Evolutionary conservation across 2,329 filamentous ascomycete species (phyloP), one percentile per base, ranked within the genome.

Genomic region (Penicillium sp.): DNA sequence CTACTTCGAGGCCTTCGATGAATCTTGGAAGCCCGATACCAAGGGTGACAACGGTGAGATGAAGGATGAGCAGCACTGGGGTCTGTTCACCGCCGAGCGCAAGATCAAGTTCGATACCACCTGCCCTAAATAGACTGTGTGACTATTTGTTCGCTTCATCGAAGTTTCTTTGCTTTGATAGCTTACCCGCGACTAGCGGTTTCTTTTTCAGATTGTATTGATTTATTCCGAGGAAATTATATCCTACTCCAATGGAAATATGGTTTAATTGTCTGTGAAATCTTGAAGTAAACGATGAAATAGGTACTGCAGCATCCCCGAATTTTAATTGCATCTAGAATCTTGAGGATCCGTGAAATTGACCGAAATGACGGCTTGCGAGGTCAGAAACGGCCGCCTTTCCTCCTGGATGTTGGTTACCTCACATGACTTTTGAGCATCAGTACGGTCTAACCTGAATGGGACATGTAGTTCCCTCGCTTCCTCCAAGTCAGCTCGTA

Each of bases 1-100:
- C 76, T 87, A 83, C 75, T 90, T 90, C 63, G 87, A 89, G 78
- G 86, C 86, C 41, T 88, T 88, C 64, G 87, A 89, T 64, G 87
- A 90, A 81, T 77, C 82, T 56, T 88, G 85, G 84, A 89, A 89
- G 82, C 85, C 86, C 51, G 71, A 78, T 42, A 82, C 80, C 61
- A 73, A 81, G 58, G 87, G 87, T 65, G 81, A 87, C 68, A 84
- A 86, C 66, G 87, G 87, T 60, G 72, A 81, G 61, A 73, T 76
- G 11, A 81, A 79, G 45, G 82, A 87, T 65, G 86, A 89, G 80
- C 85, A 81, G 35, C 81, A 87, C 65, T 89, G 87, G 87, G 87
- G 87, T 65, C 83, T 84, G 40, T 88, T 86, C 80, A 84, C 79
- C 40, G 77, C 79, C 0, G 80, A 85, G 58, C 78, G 85, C 63